Percentiles rank a stretch among this genome's conserved stretches.
These are phyloP conservation scores for Trifolium repens DNA, from an alignment of 306 rosid species.

Conservation along the genomic window DNA sequence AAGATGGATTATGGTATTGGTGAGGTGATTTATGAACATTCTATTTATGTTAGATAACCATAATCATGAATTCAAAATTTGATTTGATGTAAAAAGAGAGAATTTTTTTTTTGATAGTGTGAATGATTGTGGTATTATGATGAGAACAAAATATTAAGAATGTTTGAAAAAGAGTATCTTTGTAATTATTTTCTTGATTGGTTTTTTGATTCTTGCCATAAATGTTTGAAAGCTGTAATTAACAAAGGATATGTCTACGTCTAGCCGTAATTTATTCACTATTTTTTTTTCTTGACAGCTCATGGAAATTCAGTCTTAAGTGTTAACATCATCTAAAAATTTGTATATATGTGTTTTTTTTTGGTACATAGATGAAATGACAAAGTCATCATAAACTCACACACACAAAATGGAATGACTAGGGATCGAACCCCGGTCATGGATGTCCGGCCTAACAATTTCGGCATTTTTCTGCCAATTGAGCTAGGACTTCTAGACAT, in stretches of 20 bases:
- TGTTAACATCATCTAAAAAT: no score
- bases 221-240: not conserved
- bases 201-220: slow-evolving; percentile 16
- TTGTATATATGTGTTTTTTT: no score
- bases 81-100: not conserved
- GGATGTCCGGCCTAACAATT: no score
- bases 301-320: not conserved
- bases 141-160: not conserved
- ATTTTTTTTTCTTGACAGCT: not conserved
- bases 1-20: slow-evolving; percentile 21
- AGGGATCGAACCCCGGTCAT: no score
- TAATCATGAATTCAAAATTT: slow-evolving; percentile 16
- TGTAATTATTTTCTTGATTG: slow-evolving; percentile 15
- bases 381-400: no score
- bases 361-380: no score
- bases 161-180: not conserved
- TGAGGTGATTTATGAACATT: slow-evolving; percentile 36
- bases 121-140: not conserved
- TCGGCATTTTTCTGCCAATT: no score
- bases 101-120: not conserved
- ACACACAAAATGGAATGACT: no score
- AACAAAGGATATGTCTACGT: no score
- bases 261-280: not conserved
- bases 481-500: no score
- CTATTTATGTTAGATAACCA: slow-evolving; percentile 29